Base-by-base conservation (phyloP, 208 protist species). In the Endotrypanum monterogeii region DNA sequence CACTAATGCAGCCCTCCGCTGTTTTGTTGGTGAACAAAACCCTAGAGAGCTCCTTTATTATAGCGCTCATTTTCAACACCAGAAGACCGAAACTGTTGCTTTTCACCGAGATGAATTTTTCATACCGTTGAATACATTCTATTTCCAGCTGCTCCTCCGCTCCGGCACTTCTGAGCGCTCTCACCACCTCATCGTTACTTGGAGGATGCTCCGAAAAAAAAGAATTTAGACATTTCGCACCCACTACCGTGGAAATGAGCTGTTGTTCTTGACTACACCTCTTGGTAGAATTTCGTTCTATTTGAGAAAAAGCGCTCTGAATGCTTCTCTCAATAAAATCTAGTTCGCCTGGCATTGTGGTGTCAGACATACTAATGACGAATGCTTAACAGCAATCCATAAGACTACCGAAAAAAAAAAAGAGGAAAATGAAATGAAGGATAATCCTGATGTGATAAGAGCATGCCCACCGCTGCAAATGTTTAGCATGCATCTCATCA, bases 101-200 rank as follows among this genome's bases (percentile, higher is more conserved):
- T 66, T 56, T 71, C 5, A 23, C 41, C 55, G 46, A 25, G 8
- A 70, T 2, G 56, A 71, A 77, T 4, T 5, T 6, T 32, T 23
- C 30, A 55, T 77, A 77, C 11, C 73, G 73, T 23, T 50, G 25
- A 11, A 77, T 20, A 50, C 73, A 77, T 9, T 77, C 73, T 51
- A 56, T 56, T 37, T 77, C 73, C 4, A 77, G 35, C 32, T 60
- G 41, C 23, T 77, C 73, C 28, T 77, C 73, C 28, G 70, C 73
- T 18, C 63, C 73, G 11, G 14, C 46, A 62, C n/a, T 39, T 46
- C 55, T 37, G 23, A 75, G 58, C n/a, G 35, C 46, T 37, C 25
- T 9, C 63, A 68, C 44, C 51, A 55, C 63, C 52, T 68, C 63
- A 68, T 55, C 28, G 12, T 68, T 54, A 28, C 11, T 68, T 5